A percentile compares a stretch with the other conserved stretches of the same genome.
Conservation (phyloP, 1,139 yeast species). For the Magnusiomyces fungicola region DNA sequence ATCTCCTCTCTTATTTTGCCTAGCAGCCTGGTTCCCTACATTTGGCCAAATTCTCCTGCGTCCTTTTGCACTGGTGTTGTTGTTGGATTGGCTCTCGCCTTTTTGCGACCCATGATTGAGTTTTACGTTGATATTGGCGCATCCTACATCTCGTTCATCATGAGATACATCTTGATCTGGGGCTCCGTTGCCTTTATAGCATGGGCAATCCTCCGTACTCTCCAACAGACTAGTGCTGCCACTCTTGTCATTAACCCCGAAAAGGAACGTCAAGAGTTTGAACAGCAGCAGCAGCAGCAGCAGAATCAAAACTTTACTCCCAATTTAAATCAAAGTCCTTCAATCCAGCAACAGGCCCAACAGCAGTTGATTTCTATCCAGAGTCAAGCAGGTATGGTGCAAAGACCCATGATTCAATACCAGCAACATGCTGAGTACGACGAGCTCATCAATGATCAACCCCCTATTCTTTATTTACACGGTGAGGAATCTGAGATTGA, state of each 20-base stretch:
- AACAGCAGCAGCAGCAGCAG: not conserved
- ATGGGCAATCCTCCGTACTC: slow-evolving; percentile 18
- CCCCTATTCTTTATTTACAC: not conserved
- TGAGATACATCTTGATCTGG: slow-evolving; percentile 23
- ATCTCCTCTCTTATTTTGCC: slow-evolving; percentile 16
- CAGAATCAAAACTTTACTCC: not conserved
- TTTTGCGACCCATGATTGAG: slow-evolving; percentile 22
- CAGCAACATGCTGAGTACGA: not conserved
- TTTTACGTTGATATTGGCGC: slow-evolving; percentile 25
- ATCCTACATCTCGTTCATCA: slow-evolving; percentile 16
- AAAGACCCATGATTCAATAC: too few species aligned
- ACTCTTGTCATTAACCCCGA: slow-evolving; percentile 11
- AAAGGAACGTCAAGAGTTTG: not conserved
- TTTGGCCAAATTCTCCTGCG: slow-evolving; percentile 24
- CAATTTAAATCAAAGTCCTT: too few species aligned
- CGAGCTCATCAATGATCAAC: not conserved
- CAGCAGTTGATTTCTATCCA: too few species aligned
- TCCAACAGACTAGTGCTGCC: slow-evolving; percentile 14
- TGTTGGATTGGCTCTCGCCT: slow-evolving; percentile 21
- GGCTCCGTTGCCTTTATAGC: slow-evolving; percentile 22
- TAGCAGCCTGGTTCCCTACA: slow-evolving; percentile 19
- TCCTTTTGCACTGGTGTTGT: slow-evolving; percentile 25
- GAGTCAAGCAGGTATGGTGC: too few species aligned
- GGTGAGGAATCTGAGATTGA: not conserved
- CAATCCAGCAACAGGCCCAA: too few species aligned